Evolutionary conservation across 306 rosid genomes (phyloP), one percentile per base, ranked within the genome.

Genomic region (Acacia crassicarpa): DNA sequence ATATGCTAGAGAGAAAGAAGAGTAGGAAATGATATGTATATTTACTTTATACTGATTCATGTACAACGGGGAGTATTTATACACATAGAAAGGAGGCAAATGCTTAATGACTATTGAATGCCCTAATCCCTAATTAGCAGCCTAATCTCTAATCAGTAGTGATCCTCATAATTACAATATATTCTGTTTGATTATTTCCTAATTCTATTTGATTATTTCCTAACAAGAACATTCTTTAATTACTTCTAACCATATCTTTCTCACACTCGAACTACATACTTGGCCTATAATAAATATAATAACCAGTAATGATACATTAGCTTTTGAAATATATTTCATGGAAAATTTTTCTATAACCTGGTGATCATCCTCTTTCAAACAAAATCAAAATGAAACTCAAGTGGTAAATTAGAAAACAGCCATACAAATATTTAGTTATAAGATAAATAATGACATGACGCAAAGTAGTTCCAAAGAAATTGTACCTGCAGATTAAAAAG

Each of bases 401-500:
- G 19, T 14, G 54, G 14, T 14, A 6, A 61, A 66, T 8, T 33
- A n/a, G 45, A 35, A 35, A 32, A 32, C 4, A 19, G 2, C 49
- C 73, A 67, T 20, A 20, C 1, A 67, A 67, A 19, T 67, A 14
- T 40, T 67, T 67, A 20, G 49, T 4, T 9, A 40, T 20, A 38
- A 30, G 73, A 33, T 66, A 38, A 38, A 38, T 8, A n/a, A 40
- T 9, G 9, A 69, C 20, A 41, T 4, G 9, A 69, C 33, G 35
- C 19, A n/a, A 38, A 14, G 30, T 67, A 67, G 23, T 4, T 38
- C n/a, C 43, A 69, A n/a, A n/a, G 30, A 53, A 69, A 41, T 11
- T 69, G 74, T 41, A 91, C 98, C 93, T 92, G 98, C 74, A 94
- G 86, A 89, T 89, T 96, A 79, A 88, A 92, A 35, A 44, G 48